A percentile compares a stretch with the other conserved stretches of the same genome.
Evolutionary conservation across 1,284 basidiomycete species (phyloP).

Genomic region (Laetiporus sulphureus): DNA sequence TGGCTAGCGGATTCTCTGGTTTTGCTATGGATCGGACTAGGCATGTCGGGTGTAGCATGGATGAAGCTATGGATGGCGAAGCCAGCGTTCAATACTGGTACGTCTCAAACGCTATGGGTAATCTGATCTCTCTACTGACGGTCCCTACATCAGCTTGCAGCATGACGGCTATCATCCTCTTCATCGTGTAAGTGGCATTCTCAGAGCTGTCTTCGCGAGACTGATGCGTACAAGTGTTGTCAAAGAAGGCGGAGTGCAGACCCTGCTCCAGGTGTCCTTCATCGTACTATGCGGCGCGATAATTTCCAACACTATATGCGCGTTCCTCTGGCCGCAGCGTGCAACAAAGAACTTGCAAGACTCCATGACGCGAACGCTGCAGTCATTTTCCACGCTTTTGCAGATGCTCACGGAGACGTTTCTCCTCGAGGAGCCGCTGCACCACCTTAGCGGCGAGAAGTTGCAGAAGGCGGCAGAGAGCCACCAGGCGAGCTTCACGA

Average conservation of each 20-base stretch:
- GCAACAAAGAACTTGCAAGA: conserved; percentile 80
- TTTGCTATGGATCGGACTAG: conserved; percentile 76
- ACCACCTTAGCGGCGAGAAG: conserved; percentile 48
- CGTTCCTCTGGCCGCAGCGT: conserved; percentile 75
- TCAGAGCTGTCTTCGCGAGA: no score
- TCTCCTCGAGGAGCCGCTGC: conserved; percentile 68
- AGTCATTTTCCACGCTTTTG: conserved; percentile 83
- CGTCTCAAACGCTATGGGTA: conserved; percentile 14
- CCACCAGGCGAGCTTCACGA: conserved; percentile 85
- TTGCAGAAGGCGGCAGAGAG: conserved; percentile 71
- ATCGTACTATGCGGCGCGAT: conserved; percentile 74
- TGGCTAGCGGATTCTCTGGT: conserved; percentile 64
- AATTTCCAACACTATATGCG: conserved; percentile 83
- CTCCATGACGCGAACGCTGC: conserved; percentile 80
- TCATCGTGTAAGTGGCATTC: conserved; percentile 78
- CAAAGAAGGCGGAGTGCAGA: conserved; percentile 82
- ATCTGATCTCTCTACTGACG: no score
- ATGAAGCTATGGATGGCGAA: conserved; percentile 88
- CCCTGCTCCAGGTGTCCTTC: conserved; percentile 66
- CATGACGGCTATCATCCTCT: conserved; percentile 85
- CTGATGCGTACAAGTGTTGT: conserved; percentile 78
- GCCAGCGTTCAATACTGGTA: conserved; percentile 88
- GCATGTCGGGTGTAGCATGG: conserved; percentile 80
- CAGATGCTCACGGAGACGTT: conserved; percentile 79
- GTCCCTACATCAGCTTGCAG: conserved; percentile 69